A percentile compares a stretch with the other conserved stretches of the same genome.
Conservation (phyloP, 495 filamentous ascomycete species). For the Annulohypoxylon maeteangense region DNA sequence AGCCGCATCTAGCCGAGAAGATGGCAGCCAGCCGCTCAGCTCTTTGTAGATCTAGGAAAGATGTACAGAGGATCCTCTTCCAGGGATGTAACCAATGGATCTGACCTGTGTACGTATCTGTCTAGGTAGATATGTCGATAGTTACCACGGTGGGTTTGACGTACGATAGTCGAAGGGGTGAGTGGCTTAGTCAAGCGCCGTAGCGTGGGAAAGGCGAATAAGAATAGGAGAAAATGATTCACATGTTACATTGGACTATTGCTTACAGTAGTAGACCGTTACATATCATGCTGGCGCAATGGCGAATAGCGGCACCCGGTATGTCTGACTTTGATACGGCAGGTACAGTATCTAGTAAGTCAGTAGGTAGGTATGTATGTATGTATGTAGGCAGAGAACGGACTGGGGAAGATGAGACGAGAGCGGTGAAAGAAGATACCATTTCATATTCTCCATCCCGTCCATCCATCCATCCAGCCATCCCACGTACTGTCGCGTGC, state of each 20-base stretch:
- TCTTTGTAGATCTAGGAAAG: slow-evolving; percentile 12
- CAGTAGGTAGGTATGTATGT: neutral
- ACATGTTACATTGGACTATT: slow-evolving; percentile 30
- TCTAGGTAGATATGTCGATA: neutral
- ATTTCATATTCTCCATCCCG: slow-evolving; percentile 19
- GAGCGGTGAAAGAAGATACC: slow-evolving; percentile 18
- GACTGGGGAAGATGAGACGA: neutral
- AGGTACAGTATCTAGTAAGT: neutral
- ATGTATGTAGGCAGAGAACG: neutral
- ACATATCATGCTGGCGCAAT: slow-evolving; percentile 6
- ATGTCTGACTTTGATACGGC: slow-evolving; percentile 6
- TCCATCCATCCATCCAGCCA: slow-evolving; percentile 21
- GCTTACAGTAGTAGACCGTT: slow-evolving; percentile 13
- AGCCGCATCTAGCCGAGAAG: slow-evolving; percentile 36
- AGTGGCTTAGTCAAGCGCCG: slow-evolving; percentile 15
- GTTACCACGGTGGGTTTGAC: slow-evolving; percentile 4
- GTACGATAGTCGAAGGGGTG: slow-evolving; percentile 7
- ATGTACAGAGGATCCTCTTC: slow-evolving; percentile 11
- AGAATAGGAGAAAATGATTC: neutral
- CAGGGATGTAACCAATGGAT: slow-evolving; percentile 7
- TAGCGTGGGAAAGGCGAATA: slow-evolving; percentile 4
- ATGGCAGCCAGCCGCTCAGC: slow-evolving; percentile 5
- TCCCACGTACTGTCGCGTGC: slow-evolving; percentile 36
- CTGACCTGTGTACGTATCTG: slow-evolving; percentile 24
- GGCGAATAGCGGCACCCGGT: slow-evolving; percentile 25